phyloP scores from a whole-genome alignment of 768 basidiomycete genomes.

The Tricholoma saponaceum region DNA sequence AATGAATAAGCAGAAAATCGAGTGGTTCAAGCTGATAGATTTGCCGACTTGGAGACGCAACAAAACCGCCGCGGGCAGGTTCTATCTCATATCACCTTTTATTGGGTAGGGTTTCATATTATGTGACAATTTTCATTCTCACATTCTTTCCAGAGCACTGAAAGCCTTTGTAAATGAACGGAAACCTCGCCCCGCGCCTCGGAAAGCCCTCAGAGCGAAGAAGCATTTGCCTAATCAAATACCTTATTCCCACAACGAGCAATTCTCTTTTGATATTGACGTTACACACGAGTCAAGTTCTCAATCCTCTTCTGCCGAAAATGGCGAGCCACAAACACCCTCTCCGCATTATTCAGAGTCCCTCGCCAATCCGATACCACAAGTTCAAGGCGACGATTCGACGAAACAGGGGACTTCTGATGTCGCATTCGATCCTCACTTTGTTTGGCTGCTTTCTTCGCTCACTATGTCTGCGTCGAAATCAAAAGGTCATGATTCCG shows the following conservation, averaged over 20 bases:
- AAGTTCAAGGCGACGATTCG: constrained; percentile 29
- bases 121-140: not conserved
- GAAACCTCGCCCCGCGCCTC: constrained; percentile 47
- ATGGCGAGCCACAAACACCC: constrained; percentile 58
- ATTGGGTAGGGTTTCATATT: constrained; percentile 55
- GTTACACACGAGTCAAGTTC: constrained; percentile 62
- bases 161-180: constrained; percentile 65
- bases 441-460: constrained; percentile 62
- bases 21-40: constrained; percentile 90
- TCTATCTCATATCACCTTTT: constrained; percentile 94
- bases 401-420: constrained; percentile 23
- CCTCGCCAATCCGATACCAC: constrained; percentile 25
- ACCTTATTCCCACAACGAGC: constrained; percentile 10
- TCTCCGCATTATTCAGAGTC: constrained; percentile 54
- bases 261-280: constrained; percentile 14
- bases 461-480: constrained; percentile 52
- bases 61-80: constrained; percentile 68
- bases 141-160: constrained; percentile 40
- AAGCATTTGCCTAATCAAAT: constrained; percentile 10
- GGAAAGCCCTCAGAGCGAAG: constrained; percentile 30
- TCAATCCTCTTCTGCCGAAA: constrained; percentile 58
- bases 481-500: constrained; percentile 7
- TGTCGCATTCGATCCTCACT: constrained; percentile 58
- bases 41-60: constrained; percentile 91
- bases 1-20: constrained; percentile 67